Conservation (phyloP, 139 green algal genomes). For the Volvox reticuliferus region DNA sequence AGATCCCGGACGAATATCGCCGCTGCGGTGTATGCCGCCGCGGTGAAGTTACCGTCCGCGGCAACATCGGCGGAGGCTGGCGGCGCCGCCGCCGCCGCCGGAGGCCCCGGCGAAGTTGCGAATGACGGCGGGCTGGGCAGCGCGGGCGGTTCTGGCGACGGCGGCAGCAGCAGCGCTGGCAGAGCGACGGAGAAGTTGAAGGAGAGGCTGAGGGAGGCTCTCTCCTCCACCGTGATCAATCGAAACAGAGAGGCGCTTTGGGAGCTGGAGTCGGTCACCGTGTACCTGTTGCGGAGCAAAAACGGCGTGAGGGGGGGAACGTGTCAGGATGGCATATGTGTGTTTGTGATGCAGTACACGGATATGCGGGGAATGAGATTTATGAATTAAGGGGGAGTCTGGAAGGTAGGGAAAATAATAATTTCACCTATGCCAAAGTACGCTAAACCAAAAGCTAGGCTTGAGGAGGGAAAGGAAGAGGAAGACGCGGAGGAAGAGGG, state of each 20-base stretch:
- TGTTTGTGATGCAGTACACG: no score
- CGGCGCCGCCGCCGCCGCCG: no score
- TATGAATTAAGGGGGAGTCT: no score
- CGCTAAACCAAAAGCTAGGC: no score
- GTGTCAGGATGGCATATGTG: no score
- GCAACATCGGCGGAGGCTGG: background rate
- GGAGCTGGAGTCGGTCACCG: background rate
- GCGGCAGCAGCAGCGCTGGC: background rate
- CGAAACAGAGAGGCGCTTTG: background rate
- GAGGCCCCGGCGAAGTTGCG: no score
- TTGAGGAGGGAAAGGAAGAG: no score
- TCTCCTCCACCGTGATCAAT: slow-evolving; percentile 24
- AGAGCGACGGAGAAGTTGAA: background rate
- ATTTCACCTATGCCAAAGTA: no score
- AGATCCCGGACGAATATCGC: background rate
- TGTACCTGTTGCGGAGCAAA: slow-evolving; percentile 9
- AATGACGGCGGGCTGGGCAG: background rate
- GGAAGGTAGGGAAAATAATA: no score
- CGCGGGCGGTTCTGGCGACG: background rate
- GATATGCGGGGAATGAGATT: no score
- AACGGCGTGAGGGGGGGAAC: no score
- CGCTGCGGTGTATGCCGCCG: background rate
- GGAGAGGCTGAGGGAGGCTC: background rate
- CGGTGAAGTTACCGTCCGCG: background rate
- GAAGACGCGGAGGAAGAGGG: no score